A percentile compares a stretch with the other conserved stretches of the same genome.
Conservation (phyloP, 2,329 filamentous ascomycete species). For the Beauveria caledonica region DNA sequence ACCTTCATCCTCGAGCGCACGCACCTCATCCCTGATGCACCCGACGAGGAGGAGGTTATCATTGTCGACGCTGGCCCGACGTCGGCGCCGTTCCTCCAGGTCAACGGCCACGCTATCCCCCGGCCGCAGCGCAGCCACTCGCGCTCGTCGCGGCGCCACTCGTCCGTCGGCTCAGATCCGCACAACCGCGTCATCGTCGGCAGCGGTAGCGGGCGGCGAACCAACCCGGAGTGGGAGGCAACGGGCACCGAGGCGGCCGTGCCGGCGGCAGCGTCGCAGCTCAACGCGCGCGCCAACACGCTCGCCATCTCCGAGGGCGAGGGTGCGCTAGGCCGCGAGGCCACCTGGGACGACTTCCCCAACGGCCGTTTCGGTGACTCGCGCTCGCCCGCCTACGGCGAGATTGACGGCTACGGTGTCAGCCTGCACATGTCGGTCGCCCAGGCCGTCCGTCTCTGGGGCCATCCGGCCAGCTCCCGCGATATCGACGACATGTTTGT, state of each 20-base stretch:
- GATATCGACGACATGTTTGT: conserved; percentile 79
- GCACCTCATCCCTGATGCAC: conserved; percentile 63
- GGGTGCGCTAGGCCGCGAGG: conserved; percentile 80
- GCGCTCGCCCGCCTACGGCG: conserved; percentile 85
- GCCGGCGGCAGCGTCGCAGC: conserved; percentile 58
- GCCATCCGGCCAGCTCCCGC: conserved; percentile 56
- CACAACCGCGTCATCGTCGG: conserved; percentile 83
- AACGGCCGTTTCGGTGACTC: conserved; percentile 95
- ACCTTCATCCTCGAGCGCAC: conserved; percentile 85
- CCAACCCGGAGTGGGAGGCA: conserved; percentile 59
- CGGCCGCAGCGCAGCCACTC: conserved; percentile 24
- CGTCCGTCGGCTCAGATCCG: conserved; percentile 74
- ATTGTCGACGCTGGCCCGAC: conserved; percentile 38
- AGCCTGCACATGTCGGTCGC: conserved; percentile 83
- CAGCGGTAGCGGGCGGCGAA: conserved; percentile 40
- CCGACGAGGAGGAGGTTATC: conserved; percentile 44
- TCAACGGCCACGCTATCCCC: conserved; percentile 40
- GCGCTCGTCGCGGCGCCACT: conserved; percentile 52
- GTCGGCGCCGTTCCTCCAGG: conserved; percentile 24
- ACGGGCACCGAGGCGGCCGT: conserved; percentile 69
- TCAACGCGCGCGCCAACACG: conserved; percentile 75
- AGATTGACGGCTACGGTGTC: conserved; percentile 98
- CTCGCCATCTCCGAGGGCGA: conserved; percentile 92
- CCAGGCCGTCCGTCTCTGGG: conserved; percentile 80
- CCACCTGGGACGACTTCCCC: conserved; percentile 97